Evolutionary conservation across 768 basidiomycete genomes (phyloP).

Genomic region (Rhizopogon vesiculosus): DNA sequence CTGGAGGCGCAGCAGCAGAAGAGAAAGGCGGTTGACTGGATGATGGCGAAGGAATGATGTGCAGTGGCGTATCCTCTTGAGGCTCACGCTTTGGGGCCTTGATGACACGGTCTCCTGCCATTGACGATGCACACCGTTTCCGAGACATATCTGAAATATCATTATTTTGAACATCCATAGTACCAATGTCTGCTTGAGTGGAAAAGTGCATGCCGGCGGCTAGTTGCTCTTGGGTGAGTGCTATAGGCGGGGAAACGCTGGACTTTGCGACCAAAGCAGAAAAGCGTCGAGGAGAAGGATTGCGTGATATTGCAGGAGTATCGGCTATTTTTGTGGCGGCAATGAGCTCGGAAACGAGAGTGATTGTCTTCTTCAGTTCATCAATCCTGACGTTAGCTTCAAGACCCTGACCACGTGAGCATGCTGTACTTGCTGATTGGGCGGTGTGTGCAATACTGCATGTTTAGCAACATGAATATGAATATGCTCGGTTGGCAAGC

Average conservation of each 20-base stretch:
- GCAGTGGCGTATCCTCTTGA: slow-evolving; percentile 34
- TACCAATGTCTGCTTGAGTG: slow-evolving; percentile 9
- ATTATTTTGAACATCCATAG: slow-evolving; percentile 20
- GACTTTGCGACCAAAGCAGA: slow-evolving; percentile 33
- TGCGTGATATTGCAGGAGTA: slow-evolving; percentile 27
- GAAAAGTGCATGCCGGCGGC: slow-evolving; percentile 18
- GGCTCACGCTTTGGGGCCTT: slow-evolving; percentile 49
- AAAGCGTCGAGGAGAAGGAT: slow-evolving; percentile 20
- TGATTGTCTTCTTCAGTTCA: slow-evolving; percentile 51
- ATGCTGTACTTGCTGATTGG: slow-evolving; percentile 49
- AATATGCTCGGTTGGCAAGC: neutral
- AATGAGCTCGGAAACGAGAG: slow-evolving; percentile 51
- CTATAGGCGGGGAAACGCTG: slow-evolving; percentile 14
- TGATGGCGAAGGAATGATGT: slow-evolving; percentile 17
- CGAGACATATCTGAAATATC: slow-evolving; percentile 40
- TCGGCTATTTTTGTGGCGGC: slow-evolving; percentile 36
- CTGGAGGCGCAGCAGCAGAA: slow-evolving; percentile 17
- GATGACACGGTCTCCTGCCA: slow-evolving; percentile 38
- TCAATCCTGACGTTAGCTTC: slow-evolving; percentile 49
- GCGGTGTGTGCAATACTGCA: slow-evolving; percentile 59
- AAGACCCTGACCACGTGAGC: slow-evolving; percentile 38
- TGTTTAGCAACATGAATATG: slow-evolving; percentile 8
- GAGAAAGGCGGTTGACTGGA: slow-evolving; percentile 20
- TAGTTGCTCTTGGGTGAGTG: slow-evolving; percentile 20
- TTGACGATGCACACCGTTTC: slow-evolving; percentile 47